Conservation (phyloP, 2,329 filamentous ascomycete species). For the Claviceps monticola region DNA sequence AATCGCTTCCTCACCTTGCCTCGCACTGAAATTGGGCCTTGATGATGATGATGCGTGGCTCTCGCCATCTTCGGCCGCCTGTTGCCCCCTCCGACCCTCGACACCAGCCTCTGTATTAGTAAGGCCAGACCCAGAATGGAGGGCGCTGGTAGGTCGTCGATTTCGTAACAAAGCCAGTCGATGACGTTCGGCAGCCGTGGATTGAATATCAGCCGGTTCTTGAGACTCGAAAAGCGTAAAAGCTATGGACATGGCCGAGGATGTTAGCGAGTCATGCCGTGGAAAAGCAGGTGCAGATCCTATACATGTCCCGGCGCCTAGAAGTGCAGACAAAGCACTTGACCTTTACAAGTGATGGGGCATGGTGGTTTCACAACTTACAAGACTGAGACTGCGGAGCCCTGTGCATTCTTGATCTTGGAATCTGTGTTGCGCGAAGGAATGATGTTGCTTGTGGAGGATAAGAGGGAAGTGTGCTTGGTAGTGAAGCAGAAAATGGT, state of each 20-base stretch:
- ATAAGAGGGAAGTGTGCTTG: conserved; percentile 7
- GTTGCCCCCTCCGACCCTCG: neutral
- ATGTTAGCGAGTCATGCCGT: neutral
- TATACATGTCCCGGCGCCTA: neutral
- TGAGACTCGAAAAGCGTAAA: neutral
- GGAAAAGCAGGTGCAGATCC: neutral
- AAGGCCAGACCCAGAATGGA: conserved; percentile 13
- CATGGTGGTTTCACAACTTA: neutral
- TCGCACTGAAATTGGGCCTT: conserved; percentile 3
- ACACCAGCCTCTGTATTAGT: conserved; percentile 11
- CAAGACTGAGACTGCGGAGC: conserved; percentile 3
- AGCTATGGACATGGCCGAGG: neutral
- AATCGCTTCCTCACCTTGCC: conserved; percentile 17
- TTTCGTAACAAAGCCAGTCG: conserved; percentile 14
- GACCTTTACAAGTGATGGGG: neutral
- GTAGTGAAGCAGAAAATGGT: conserved; percentile 10
- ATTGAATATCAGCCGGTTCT: conserved; percentile 4
- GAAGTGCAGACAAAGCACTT: no score
- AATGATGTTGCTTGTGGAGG: conserved; percentile 4
- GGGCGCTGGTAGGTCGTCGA: conserved; percentile 13
- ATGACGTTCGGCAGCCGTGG: conserved; percentile 12
- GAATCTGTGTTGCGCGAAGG: conserved; percentile 3
- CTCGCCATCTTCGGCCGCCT: conserved; percentile 1
- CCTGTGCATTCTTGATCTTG: neutral
- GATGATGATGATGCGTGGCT: neutral